These are phyloP conservation scores for Spiraea crenata DNA, from an alignment of 331 rosid genomes.

Conservation along the genomic window DNA sequence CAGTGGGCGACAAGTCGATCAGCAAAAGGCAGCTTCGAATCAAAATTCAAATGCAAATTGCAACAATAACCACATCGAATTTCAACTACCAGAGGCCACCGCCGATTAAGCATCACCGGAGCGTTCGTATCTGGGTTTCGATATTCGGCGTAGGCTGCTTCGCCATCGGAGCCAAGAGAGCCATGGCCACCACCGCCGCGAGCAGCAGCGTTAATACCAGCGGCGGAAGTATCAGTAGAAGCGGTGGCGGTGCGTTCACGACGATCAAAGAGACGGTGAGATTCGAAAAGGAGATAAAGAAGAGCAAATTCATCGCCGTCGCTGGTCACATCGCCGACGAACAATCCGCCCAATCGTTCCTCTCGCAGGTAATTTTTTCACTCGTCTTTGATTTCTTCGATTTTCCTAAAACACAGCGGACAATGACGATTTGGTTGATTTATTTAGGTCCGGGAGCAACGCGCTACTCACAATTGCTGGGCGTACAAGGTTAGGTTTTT, in stretches of 20 bases:
- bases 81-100: constrained; percentile 13
- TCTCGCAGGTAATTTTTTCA: constrained; percentile 52
- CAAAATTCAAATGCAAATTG: constrained; percentile 39
- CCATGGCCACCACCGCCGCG: constrained; percentile 41
- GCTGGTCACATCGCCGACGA: constrained; percentile 74
- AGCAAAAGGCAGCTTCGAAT: neutral
- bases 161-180: constrained; percentile 33
- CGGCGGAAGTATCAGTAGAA: constrained; percentile 21
- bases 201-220: too few species aligned
- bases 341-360: constrained; percentile 73
- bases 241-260: constrained; percentile 53
- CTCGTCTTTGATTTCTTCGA: neutral
- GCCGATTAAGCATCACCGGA: constrained; percentile 1
- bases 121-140: constrained; percentile 42
- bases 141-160: constrained; percentile 14
- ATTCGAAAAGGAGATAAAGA: constrained; percentile 70
- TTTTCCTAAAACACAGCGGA: neutral
- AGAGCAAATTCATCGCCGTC: constrained; percentile 88
- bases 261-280: constrained; percentile 58
- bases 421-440: neutral
- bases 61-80: constrained; percentile 33
- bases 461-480: constrained; percentile 94
- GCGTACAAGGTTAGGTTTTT: constrained; percentile 67
- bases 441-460: constrained; percentile 70
- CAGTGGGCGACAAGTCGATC: neutral